These are phyloP conservation scores for Rugiboletus extremiorientalis DNA, from an alignment of 1,284 basidiomycete genomes.

Conservation along the genomic window DNA sequence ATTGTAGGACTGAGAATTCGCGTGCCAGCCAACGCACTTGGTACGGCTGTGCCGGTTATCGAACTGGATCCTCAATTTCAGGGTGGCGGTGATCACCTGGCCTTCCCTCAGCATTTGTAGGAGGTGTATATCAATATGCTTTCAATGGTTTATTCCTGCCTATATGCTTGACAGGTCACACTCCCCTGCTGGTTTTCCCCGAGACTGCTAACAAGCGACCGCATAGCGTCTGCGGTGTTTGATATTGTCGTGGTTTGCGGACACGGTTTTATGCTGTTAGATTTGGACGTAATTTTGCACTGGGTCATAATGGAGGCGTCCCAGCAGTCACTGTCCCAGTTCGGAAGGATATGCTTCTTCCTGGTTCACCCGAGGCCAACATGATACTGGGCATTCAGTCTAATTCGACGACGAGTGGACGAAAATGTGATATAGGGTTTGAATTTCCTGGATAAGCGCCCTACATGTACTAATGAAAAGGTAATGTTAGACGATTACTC, in stretches of 20 bases:
- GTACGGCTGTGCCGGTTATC: conserved; percentile 42
- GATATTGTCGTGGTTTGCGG: neutral
- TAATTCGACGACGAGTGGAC: conserved; percentile 2
- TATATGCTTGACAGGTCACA: neutral
- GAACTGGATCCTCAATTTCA: conserved; percentile 66
- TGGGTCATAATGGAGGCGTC: conserved; percentile 55
- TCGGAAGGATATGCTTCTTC: conserved; percentile 53
- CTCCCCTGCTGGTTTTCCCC: conserved; percentile 51
- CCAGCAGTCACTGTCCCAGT: conserved; percentile 57
- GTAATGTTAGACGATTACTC: neutral
- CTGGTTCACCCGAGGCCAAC: conserved; percentile 55
- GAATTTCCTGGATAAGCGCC: neutral
- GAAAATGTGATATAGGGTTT: neutral
- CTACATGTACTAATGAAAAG: neutral
- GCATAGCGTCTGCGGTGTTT: too few relatives aligned
- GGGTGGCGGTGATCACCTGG: conserved; percentile 68
- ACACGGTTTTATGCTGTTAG: conserved; percentile 30
- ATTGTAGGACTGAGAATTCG: conserved; percentile 62
- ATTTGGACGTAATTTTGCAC: conserved; percentile 64
- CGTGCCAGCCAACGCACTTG: conserved; percentile 66
- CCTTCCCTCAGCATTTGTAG: conserved; percentile 60
- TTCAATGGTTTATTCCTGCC: neutral
- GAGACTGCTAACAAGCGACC: too few relatives aligned
- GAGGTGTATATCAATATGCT: conserved; percentile 57
- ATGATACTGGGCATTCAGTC: conserved; percentile 44